Conservation (phyloP, 1,139 yeast genomes). For the Scheffersomyces quercinus region DNA sequence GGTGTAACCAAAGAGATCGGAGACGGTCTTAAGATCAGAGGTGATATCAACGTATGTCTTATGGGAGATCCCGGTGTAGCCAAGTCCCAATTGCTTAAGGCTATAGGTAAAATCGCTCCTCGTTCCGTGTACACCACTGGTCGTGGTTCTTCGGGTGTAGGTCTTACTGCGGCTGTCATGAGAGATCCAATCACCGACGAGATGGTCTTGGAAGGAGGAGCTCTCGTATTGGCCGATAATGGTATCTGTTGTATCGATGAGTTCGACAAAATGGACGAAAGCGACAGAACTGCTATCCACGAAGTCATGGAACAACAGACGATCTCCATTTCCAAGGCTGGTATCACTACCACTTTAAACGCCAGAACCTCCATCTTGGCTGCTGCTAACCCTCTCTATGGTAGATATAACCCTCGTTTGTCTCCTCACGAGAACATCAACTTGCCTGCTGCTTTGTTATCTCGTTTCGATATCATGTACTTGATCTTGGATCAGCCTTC, state of each 20-base stretch:
- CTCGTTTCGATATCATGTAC: slow-evolving; percentile 91
- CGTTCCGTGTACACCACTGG: slow-evolving; percentile 98
- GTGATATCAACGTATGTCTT: slow-evolving; percentile 92
- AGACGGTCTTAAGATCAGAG: slow-evolving; percentile 96
- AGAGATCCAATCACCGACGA: slow-evolving; percentile 98
- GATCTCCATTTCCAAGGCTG: slow-evolving; percentile 95
- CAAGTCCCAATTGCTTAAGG: slow-evolving; percentile 91
- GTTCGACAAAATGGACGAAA: slow-evolving; percentile 98
- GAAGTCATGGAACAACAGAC: slow-evolving; percentile 99
- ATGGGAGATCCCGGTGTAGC: slow-evolving; percentile 99
- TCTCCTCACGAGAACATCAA: slow-evolving; percentile 96
- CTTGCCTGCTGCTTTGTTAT: slow-evolving; percentile 92
- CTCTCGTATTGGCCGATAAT: slow-evolving; percentile 92
- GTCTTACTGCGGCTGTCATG: slow-evolving; percentile 98
- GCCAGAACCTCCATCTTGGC: slow-evolving; percentile 96
- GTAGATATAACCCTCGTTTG: slow-evolving; percentile 86
- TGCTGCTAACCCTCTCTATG: slow-evolving; percentile 96
- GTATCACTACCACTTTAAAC: slow-evolving; percentile 92
- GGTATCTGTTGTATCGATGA: slow-evolving; percentile 99
- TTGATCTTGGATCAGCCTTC: slow-evolving; percentile 84
- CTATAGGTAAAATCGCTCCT: slow-evolving; percentile 91
- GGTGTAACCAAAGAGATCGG: slow-evolving; percentile 95
- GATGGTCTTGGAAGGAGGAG: slow-evolving; percentile 98
- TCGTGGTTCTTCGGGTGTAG: slow-evolving; percentile 98
- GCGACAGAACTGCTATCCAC: slow-evolving; percentile 96